These are phyloP conservation scores for Termitomyces sp. DNA, from an alignment of 768 basidiomycete species.

Conservation along the genomic window DNA sequence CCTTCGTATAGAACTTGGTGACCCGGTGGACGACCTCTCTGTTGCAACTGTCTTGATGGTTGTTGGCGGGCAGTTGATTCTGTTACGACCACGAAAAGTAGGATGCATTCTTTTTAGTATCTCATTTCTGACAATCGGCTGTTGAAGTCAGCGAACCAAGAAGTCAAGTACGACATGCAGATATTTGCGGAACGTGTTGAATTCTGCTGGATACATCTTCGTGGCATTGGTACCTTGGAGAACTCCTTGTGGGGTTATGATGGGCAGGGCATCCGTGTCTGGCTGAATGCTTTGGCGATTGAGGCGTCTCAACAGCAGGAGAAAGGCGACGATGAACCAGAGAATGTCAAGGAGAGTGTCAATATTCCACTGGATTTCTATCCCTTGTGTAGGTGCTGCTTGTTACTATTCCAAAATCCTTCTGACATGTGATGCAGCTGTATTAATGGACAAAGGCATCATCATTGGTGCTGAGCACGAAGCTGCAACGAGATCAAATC, in stretches of 20 bases:
- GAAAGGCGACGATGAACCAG: slow-evolving; percentile 24
- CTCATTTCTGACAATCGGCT: not conserved
- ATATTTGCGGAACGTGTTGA: slow-evolving; percentile 96
- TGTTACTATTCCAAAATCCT: not conserved
- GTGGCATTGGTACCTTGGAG: slow-evolving; percentile 88
- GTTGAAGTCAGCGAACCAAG: slow-evolving; percentile 70
- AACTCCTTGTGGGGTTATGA: slow-evolving; percentile 99
- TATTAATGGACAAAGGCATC: slow-evolving; percentile 98
- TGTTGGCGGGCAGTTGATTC: slow-evolving; percentile 85
- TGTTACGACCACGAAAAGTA: slow-evolving; percentile 87
- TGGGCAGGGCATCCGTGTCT: slow-evolving; percentile 83
- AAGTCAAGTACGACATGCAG: slow-evolving; percentile 97
- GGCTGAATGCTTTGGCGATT: slow-evolving; percentile 93
- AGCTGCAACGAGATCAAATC: slow-evolving; percentile 63
- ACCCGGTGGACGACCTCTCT: slow-evolving; percentile 88
- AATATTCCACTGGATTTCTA: slow-evolving; percentile 93
- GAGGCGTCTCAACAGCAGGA: slow-evolving; percentile 51
- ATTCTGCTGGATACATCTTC: slow-evolving; percentile 97
- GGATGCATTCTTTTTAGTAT: not conserved
- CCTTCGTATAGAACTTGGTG: slow-evolving; percentile 72
- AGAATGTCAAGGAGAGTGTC: slow-evolving; percentile 87
- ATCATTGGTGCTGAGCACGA: slow-evolving; percentile 96
- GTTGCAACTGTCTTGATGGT: slow-evolving; percentile 96
- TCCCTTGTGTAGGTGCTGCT: slow-evolving; percentile 72
- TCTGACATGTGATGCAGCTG: slow-evolving; percentile 50